phyloP scores from a whole-genome alignment of 345 rosid species.

The Populus nigra region DNA sequence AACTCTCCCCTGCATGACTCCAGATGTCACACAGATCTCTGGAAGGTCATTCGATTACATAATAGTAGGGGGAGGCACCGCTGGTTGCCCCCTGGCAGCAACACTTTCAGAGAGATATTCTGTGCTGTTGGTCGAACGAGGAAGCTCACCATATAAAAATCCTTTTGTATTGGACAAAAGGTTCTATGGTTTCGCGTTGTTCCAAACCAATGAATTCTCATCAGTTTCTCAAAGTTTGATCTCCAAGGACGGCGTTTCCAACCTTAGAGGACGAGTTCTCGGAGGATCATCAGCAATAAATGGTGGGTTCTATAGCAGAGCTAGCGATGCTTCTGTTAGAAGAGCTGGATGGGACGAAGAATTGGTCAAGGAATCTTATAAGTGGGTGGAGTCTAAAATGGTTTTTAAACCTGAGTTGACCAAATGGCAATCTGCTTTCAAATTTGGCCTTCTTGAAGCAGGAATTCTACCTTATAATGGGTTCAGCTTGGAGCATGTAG shows the following conservation, averaged over 20 bases:
- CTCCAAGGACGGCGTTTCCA: slow-evolving; percentile 51
- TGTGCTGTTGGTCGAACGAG: slow-evolving; percentile 62
- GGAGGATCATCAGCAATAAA: slow-evolving; percentile 71
- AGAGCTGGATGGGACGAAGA: slow-evolving; percentile 58
- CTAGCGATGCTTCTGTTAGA: slow-evolving; percentile 49
- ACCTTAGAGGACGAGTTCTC: slow-evolving; percentile 59
- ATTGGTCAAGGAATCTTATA: slow-evolving; percentile 54
- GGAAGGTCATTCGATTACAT: slow-evolving; percentile 77
- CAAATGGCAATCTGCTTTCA: slow-evolving; percentile 61
- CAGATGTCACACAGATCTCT: slow-evolving; percentile 46
- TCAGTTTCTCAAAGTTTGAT: slow-evolving; percentile 60
- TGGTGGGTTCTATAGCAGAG: slow-evolving; percentile 75
- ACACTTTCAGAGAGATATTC: slow-evolving; percentile 60
- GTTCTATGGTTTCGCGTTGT: slow-evolving; percentile 47
- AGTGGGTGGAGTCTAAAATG: slow-evolving; percentile 71
- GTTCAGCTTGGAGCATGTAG: slow-evolving; percentile 56
- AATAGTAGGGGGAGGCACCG: slow-evolving; percentile 66
- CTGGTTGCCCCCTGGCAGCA: slow-evolving; percentile 69
- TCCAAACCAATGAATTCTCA: slow-evolving; percentile 55
- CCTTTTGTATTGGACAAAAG: slow-evolving; percentile 45
- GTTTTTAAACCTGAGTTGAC: slow-evolving; percentile 55
- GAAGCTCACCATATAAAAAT: slow-evolving; percentile 60
- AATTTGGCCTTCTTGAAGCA: slow-evolving; percentile 71
- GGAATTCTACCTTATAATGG: slow-evolving; percentile 68
- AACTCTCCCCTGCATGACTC: slow-evolving; percentile 53